phyloP scores from a whole-genome alignment of 257 asterid species.

The Lavandula angustifolia region DNA sequence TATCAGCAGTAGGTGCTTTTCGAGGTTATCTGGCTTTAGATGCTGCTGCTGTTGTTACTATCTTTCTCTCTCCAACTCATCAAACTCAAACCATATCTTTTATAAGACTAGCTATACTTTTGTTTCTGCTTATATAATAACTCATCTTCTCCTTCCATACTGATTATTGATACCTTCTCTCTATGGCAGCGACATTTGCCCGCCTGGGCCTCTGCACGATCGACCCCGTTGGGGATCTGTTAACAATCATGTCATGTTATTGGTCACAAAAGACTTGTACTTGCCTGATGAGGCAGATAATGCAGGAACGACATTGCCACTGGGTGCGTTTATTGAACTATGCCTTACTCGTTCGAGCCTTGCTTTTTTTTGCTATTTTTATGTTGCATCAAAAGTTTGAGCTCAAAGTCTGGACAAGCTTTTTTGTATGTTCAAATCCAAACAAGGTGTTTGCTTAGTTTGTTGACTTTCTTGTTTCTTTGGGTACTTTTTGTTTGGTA shows the following conservation, averaged over 20 bases:
- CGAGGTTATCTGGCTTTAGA: too few relatives aligned
- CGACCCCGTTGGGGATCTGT: background rate
- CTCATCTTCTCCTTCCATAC: background rate
- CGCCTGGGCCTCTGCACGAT: background rate
- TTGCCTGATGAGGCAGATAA: constrained; percentile 28
- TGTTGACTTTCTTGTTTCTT: constrained; percentile 15
- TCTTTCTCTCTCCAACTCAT: background rate
- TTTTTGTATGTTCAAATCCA: constrained; percentile 20
- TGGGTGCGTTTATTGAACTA: constrained; percentile 15
- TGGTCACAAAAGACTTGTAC: constrained; percentile 30
- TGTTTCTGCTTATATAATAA: too few relatives aligned
- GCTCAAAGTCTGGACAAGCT: constrained; percentile 3
- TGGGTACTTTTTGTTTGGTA: background rate
- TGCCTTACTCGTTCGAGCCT: constrained; percentile 24
- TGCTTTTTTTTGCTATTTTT: constrained; percentile 27
- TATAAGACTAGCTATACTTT: too few relatives aligned
- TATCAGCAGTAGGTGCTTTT: too few relatives aligned
- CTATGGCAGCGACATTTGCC: constrained; percentile 29
- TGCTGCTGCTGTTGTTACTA: too few relatives aligned
- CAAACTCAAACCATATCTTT: background rate
- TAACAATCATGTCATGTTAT: background rate
- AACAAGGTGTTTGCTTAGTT: background rate
- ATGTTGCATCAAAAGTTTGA: constrained; percentile 30
- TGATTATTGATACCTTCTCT: background rate
- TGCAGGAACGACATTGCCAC: constrained; percentile 25